These are phyloP conservation scores for Cinchona pubescens DNA, from an alignment of 257 asterid species.

Conservation along the genomic window DNA sequence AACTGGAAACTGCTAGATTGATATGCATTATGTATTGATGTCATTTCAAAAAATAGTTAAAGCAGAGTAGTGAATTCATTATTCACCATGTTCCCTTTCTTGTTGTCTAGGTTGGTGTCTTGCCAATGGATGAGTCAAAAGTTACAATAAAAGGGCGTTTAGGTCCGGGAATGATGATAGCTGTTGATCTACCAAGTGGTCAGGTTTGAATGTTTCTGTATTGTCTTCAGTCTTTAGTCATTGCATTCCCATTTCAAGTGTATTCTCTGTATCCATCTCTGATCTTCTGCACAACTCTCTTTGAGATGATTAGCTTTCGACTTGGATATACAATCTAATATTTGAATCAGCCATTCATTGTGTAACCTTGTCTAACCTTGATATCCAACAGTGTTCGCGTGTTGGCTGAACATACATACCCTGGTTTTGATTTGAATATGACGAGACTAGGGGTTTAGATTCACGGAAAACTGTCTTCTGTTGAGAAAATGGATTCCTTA, in stretches of 20 bases:
- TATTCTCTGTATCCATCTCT: no score
- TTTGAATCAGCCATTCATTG: no score
- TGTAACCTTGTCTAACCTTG: neutral
- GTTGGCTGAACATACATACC: neutral
- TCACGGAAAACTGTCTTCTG: neutral
- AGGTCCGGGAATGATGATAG: slow-evolving; percentile 99
- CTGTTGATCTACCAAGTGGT: slow-evolving; percentile 80
- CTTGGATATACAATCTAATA: no score
- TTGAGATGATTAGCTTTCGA: neutral
- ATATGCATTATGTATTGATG: neutral
- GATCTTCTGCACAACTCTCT: neutral
- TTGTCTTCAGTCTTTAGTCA: slow-evolving; percentile 1
- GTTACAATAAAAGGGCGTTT: slow-evolving; percentile 93
- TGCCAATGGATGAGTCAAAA: slow-evolving; percentile 91
- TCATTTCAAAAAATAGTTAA: neutral
- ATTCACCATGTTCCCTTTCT: slow-evolving; percentile 21
- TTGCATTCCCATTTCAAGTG: neutral
- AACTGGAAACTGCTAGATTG: neutral
- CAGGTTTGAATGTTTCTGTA: slow-evolving; percentile 51
- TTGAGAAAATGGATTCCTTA: slow-evolving; percentile 4
- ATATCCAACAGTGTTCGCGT: neutral
- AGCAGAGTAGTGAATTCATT: slow-evolving; percentile 4
- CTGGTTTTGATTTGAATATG: neutral
- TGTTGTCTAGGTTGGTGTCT: slow-evolving; percentile 78
- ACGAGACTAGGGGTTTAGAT: neutral